Evolutionary conservation across 1,139 yeast species (phyloP), one percentile per base, ranked within the genome.

Genomic region (Saccharomyces hybrid): DNA sequence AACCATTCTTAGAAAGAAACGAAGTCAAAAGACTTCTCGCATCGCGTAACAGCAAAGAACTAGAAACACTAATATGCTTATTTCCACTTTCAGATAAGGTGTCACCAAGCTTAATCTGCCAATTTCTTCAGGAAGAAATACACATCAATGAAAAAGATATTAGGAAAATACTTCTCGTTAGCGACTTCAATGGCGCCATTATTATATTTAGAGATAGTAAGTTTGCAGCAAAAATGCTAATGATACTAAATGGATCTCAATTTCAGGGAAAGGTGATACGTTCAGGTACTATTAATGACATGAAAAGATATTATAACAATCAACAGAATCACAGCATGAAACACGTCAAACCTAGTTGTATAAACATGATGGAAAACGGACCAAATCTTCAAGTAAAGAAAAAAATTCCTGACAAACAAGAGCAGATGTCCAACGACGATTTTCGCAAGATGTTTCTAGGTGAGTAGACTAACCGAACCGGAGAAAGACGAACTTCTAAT

Each of bases 201-300:
- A 75, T 86, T 2, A 81, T 81, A 60, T 83, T 81, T 61, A 69
- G 65, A 26, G 69, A 68, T 4, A 73, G 75, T 0, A 66, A 71
- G 8, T 78, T 77, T 54, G 80, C 87, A 3, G 93, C 95, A 0
- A 76, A 70, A 54, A 86, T 86, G 0, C 70, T 76, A 0, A 66
- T 86, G 67, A 68, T 69, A 3, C 62, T 84, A n/a, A 76, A 78
- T 46, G 80, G 82, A 0, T 61, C 60, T 9, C 62, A 57, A 7
- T 70, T 80, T 27, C 77, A 75, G 11, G 77, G 72, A 0, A 67
- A 63, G 29, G 51, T 53, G 0, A 61, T 83, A 1, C 61, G 64
- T 19, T 67, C 78, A 27, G 78, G 78, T 1, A 62, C 75, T 3
- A 73, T 76, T 47, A 54, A 62, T 1, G 78, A 75, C n/a, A 60